These are phyloP conservation scores for Blepharisma stoltei DNA, from an alignment of 73 alveolate genomes.

Conservation along the genomic window DNA sequence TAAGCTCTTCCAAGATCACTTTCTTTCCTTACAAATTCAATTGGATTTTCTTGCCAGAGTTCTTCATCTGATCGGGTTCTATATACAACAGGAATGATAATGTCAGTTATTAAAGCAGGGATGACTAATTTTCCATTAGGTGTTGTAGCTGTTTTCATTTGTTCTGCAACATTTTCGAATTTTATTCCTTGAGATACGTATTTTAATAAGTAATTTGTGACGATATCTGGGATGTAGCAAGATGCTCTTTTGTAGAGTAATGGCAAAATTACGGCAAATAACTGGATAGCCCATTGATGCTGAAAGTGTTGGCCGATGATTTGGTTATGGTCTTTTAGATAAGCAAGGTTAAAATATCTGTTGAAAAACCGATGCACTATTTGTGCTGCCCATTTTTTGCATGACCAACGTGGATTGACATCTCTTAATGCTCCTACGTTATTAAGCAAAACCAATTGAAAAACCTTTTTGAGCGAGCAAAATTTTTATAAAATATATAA, in stretches of 20 bases:
- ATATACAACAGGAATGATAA: neutral
- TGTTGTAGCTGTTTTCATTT: neutral
- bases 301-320: constrained; percentile 17
- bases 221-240: neutral
- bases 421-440: too few relatives aligned
- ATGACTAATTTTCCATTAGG: neutral
- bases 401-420: neutral
- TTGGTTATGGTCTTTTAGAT: constrained; percentile 8
- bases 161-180: neutral
- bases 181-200: neutral
- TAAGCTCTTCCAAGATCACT: neutral
- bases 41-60: constrained; percentile 20
- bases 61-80: neutral
- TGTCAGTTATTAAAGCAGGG: neutral
- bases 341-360: neutral
- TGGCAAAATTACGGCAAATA: neutral
- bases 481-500: too few relatives aligned
- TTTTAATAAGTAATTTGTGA: constrained; percentile 11
- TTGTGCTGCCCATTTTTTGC: constrained; percentile 26
- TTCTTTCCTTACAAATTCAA: constrained; percentile 12
- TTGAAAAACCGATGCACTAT: constrained; percentile 7
- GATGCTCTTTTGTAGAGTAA: neutral
- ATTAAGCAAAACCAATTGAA: too few relatives aligned
- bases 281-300: neutral
- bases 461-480: too few relatives aligned